These are phyloP conservation scores for Pyrus pyrifolia DNA, from an alignment of 306 rosid genomes.

Conservation along the genomic window DNA sequence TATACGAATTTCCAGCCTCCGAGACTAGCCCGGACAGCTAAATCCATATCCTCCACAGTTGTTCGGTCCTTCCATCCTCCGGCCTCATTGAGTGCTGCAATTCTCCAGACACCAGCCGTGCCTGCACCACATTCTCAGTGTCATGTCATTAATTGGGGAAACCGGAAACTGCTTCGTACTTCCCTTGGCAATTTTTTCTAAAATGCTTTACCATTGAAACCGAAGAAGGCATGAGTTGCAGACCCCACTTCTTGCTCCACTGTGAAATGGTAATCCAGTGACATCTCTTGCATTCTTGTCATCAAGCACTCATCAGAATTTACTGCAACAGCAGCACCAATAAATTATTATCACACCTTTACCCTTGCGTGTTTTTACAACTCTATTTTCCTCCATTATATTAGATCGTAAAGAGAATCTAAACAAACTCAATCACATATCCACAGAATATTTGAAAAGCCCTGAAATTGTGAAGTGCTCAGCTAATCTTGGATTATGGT, in stretches of 20 bases:
- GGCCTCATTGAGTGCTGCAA: constrained; percentile 76
- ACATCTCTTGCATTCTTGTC: constrained; percentile 43
- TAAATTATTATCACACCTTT: neutral
- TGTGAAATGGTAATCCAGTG: constrained; percentile 33
- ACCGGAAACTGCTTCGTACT: neutral
- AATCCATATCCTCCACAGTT: constrained; percentile 94
- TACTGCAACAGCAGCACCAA: constrained; percentile 36
- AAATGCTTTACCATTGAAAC: constrained; percentile 26
- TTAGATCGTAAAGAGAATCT: neutral
- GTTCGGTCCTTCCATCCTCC: constrained; percentile 98
- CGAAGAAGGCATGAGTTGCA: constrained; percentile 30
- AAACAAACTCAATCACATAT: neutral
- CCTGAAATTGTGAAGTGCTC: neutral
- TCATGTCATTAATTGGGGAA: neutral
- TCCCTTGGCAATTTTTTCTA: neutral
- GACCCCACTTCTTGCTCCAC: constrained; percentile 42
- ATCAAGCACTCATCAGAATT: constrained; percentile 51
- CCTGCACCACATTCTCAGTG: constrained; percentile 36
- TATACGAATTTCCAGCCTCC: constrained; percentile 78
- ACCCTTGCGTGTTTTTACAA: neutral
- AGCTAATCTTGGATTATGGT: neutral
- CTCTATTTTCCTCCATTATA: neutral
- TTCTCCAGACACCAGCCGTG: constrained; percentile 96
- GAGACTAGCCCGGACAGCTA: constrained; percentile 87
- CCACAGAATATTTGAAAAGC: neutral